Conservation (phyloP, 2,329 filamentous ascomycete species). For the Tolypocladium tropicale region DNA sequence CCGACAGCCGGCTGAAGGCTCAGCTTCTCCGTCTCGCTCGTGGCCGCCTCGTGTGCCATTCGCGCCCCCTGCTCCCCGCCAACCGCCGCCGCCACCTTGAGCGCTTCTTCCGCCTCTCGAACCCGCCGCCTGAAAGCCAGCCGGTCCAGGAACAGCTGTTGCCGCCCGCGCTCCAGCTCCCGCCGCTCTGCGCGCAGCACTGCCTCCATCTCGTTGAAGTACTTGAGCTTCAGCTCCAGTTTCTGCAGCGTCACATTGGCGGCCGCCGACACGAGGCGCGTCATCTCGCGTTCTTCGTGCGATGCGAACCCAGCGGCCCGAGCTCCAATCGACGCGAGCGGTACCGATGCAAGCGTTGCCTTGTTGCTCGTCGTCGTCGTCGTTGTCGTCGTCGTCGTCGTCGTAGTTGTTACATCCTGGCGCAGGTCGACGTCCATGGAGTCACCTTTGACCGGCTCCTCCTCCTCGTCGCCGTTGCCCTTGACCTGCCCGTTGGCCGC, state of each 20-base stretch:
- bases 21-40: slow-evolving; percentile 40
- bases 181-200: slow-evolving; percentile 85
- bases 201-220: slow-evolving; percentile 93
- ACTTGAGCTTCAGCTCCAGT: slow-evolving; percentile 87
- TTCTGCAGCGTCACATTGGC: slow-evolving; percentile 94
- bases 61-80: slow-evolving; percentile 41
- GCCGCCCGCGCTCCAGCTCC: slow-evolving; percentile 82
- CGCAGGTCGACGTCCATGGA: slow-evolving; percentile 55
- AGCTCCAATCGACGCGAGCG: slow-evolving; percentile 76
- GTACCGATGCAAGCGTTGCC: slow-evolving; percentile 58
- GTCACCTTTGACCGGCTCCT: slow-evolving; percentile 32
- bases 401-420: slow-evolving; percentile 39
- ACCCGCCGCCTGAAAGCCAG: slow-evolving; percentile 84
- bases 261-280: slow-evolving; percentile 79
- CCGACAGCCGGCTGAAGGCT: slow-evolving; percentile 38
- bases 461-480: slow-evolving; percentile 15
- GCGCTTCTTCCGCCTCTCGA: slow-evolving; percentile 65
- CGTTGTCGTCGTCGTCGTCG: slow-evolving; percentile 40
- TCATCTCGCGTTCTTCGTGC: slow-evolving; percentile 95
- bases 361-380: slow-evolving; percentile 38
- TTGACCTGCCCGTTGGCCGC: slow-evolving; percentile 51
- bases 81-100: slow-evolving; percentile 43
- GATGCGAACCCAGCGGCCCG: slow-evolving; percentile 82
- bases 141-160: slow-evolving; percentile 88
- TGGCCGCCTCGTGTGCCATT: slow-evolving; percentile 32